Evolutionary conservation across 2,329 filamentous ascomycete species (phyloP), one percentile per base, ranked within the genome.

Genomic region (Monosporascus sp.): DNA sequence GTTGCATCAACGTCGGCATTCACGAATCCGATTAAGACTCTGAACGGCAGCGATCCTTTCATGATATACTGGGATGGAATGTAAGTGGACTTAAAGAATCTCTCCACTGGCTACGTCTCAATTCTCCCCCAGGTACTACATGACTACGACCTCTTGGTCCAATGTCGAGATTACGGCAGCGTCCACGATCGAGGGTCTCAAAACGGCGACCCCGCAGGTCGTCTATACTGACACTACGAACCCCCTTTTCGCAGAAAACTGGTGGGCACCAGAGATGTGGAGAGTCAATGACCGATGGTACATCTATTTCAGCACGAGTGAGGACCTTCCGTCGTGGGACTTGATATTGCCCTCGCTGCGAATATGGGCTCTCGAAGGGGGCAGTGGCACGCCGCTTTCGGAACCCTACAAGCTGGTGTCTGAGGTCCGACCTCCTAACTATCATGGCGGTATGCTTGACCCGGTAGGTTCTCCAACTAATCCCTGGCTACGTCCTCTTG

Each of bases 201-300:
- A 58, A 37, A 58, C 48, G 5, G 53, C 55, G 14, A 45, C 35
- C 6, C 47, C 53, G 4, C 45, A 37, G 18, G 44, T 53, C 22
- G 50, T 59, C 31, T 62, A 54, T 49, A 45, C 43, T 5, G 54
- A 58, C 35, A 52, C 25, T 18, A 53, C 58, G 11, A 20, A 58
- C 22, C 56, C 55, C 3, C 35, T 38, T 25, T 46, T 46, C n/a
- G 43, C 43, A 27, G 24, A 52, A 17, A 56, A 55, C 51, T 58
- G 52, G 47, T 62, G 59, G 59, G 59, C 58, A 7, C 59, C 59
- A 14, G 59, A 60, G 48, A 52, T 62, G 20, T 53, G 53, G 38
- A 37, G 20, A n/a, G 38, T 60, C 38, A 52, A 58, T 6, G 56
- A 51, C 43, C 39, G 53, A 31, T 62, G 58, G 59, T 59, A 60